Evolutionary conservation across 2,329 filamentous ascomycete species (phyloP).

Genomic region (Claviceps paspali): DNA sequence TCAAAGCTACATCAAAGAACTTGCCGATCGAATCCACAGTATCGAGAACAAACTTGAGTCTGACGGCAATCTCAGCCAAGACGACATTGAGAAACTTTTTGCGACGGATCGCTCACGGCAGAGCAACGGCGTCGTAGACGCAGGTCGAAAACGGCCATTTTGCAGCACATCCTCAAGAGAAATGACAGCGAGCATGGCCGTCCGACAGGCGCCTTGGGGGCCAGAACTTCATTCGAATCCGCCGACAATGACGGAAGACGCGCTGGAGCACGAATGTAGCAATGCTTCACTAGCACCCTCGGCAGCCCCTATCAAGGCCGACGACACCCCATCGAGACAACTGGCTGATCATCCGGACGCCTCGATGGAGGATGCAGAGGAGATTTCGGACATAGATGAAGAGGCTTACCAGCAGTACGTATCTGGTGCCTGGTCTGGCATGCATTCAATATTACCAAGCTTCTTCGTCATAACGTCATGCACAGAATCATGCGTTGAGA

Average conservation of each 20-base stretch:
- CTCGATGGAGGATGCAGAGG: constrained; percentile 12
- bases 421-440: neutral
- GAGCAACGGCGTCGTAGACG: constrained; percentile 15
- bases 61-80: constrained; percentile 27
- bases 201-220: constrained; percentile 30
- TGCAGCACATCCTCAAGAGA: constrained; percentile 30
- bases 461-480: too few species aligned
- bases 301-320: constrained; percentile 23
- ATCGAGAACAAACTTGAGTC: constrained; percentile 64
- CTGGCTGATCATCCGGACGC: constrained; percentile 20
- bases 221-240: constrained; percentile 31
- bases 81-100: constrained; percentile 30
- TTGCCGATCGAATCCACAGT: constrained; percentile 69
- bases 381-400: constrained; percentile 21
- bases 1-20: constrained; percentile 71
- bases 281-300: constrained; percentile 31
- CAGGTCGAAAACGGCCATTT: constrained; percentile 30
- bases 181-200: constrained; percentile 23
- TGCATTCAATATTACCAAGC: too few species aligned
- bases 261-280: constrained; percentile 18
- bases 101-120: constrained; percentile 18
- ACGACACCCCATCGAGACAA: constrained; percentile 21
- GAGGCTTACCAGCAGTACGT: constrained; percentile 30
- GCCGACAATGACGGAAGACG: constrained; percentile 22
- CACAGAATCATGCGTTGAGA: too few species aligned